Evolutionary conservation across 805 yeast species (phyloP).

Genomic region (Kazachstania martiniae): DNA sequence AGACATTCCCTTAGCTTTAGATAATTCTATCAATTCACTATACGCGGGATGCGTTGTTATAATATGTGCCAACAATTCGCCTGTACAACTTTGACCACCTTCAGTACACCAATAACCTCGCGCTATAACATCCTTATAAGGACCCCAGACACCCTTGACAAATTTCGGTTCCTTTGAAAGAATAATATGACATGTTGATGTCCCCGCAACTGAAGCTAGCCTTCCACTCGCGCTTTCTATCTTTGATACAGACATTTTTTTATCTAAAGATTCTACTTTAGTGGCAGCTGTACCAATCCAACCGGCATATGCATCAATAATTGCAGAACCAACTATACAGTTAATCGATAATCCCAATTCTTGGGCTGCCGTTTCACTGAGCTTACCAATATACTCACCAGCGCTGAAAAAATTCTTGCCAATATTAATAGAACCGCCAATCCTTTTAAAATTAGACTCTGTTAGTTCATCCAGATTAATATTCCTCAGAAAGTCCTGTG

Average conservation of each 20-base stretch:
- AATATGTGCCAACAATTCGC: conserved; percentile 84
- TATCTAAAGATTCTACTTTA: conserved; percentile 30
- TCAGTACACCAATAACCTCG: conserved; percentile 90
- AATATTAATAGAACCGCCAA: conserved; percentile 68
- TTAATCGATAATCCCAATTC: conserved; percentile 73
- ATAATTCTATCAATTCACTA: conserved; percentile 51
- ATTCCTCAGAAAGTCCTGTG: conserved; percentile 55
- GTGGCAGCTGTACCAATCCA: conserved; percentile 73
- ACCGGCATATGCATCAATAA: conserved; percentile 96
- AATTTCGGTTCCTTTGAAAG: conserved; percentile 76
- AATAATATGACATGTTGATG: conserved; percentile 93
- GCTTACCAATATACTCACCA: conserved; percentile 78
- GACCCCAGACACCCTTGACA: conserved; percentile 98
- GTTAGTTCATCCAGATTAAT: conserved; percentile 70
- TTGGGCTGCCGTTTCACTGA: conserved; percentile 56
- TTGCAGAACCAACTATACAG: conserved; percentile 88
- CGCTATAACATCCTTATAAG: conserved; percentile 88
- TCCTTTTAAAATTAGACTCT: conserved; percentile 60
- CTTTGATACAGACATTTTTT: conserved; percentile 34
- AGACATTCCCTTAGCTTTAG: conserved; percentile 60
- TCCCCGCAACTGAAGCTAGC: conserved; percentile 96
- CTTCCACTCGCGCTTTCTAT: conserved; percentile 66
- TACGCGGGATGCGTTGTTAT: conserved; percentile 83
- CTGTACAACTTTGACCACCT: conserved; percentile 98
- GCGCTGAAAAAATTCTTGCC: conserved; percentile 54